Conservation (phyloP, 495 filamentous ascomycete genomes). For the Hypomontagnella monticulosa region DNA sequence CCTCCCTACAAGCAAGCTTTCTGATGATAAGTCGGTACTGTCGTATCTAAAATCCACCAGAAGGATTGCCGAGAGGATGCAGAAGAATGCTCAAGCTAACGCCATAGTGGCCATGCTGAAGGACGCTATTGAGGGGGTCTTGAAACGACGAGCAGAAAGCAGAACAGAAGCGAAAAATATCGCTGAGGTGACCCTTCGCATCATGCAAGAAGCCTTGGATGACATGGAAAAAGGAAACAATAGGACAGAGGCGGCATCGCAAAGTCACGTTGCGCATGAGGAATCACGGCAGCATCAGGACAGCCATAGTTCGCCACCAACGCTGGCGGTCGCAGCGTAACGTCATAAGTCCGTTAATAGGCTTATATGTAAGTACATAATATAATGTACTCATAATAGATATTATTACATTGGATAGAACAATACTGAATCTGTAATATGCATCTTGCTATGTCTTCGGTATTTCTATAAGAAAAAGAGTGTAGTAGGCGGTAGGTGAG, state of each 20-base stretch:
- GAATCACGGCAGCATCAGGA: background rate
- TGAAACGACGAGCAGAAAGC: background rate
- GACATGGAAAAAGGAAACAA: slow-evolving; percentile 5
- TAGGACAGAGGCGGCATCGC: background rate
- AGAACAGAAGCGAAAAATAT: slow-evolving; percentile 7
- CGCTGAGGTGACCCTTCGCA: slow-evolving; percentile 22
- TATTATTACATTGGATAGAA: too few relatives aligned
- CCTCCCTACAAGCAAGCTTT: slow-evolving; percentile 41
- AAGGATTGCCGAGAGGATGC: slow-evolving; percentile 32
- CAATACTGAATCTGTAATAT: too few relatives aligned
- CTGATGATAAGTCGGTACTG: slow-evolving; percentile 43
- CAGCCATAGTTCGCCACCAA: background rate
- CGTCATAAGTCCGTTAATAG: too few relatives aligned
- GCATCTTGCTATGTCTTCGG: too few relatives aligned
- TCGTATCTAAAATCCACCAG: slow-evolving; percentile 47
- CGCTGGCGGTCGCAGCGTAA: too few relatives aligned
- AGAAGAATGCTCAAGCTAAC: background rate
- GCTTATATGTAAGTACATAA: too few relatives aligned
- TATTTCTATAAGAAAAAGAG: too few relatives aligned
- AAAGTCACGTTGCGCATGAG: background rate
- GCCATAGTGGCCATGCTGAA: slow-evolving; percentile 29
- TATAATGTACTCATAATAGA: too few relatives aligned
- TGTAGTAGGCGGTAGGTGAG: too few relatives aligned
- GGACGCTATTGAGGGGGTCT: background rate
- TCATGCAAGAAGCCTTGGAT: slow-evolving; percentile 24